Base-by-base conservation (phyloP, 2,329 filamentous ascomycete genomes). In the Didymella keratinophila region DNA sequence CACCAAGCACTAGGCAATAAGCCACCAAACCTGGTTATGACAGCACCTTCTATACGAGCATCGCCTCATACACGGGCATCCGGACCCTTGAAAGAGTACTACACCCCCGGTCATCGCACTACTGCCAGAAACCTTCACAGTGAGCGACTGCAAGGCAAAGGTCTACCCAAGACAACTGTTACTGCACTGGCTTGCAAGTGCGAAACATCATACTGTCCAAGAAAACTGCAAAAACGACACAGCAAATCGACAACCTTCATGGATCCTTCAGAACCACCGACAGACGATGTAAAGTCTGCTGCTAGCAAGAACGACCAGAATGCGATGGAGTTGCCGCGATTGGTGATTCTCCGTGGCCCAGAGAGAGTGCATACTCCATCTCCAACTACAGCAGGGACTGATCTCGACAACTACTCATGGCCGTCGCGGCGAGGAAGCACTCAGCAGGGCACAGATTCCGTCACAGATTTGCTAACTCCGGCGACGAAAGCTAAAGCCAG, bases 391-490 rank as follows among this genome's bases (percentile, higher is more conserved):
- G 30, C 47, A 27, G 30, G 27, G 3, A 43, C 43, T 11, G 43
- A 44, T 11, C 1, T 11, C 16, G 55, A 48, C 1, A 51, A 18
- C 36, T 52, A 16, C 18, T 30, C 43, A 8, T 58, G 48, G 48
- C 43, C 55, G 14, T 52, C 55, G 5, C 32, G 48, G 10, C 48
- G 44, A 20, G 27, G 27, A 3, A 48, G 49, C n/a, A 28, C 28
- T 1, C 43, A 46, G 18, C 20, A 56, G 7, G 46, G 57, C 12
- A 45, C 55, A 44, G 66, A 68, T 10, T 64, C 66, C 8, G 55
- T 60, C 2, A 14, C 63, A 18, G 62, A 50, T 23, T 49, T 65
- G 8, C 5, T 62, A 12, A 52, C 50, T 16, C 39, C 49, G 2
- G 37, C 41, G 11, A 66, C 46, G 3, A 46, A 43, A 18, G 62